Evolutionary conservation across 2,329 filamentous ascomycete genomes (phyloP).

Genomic region (Rhynchosporium graminicola): DNA sequence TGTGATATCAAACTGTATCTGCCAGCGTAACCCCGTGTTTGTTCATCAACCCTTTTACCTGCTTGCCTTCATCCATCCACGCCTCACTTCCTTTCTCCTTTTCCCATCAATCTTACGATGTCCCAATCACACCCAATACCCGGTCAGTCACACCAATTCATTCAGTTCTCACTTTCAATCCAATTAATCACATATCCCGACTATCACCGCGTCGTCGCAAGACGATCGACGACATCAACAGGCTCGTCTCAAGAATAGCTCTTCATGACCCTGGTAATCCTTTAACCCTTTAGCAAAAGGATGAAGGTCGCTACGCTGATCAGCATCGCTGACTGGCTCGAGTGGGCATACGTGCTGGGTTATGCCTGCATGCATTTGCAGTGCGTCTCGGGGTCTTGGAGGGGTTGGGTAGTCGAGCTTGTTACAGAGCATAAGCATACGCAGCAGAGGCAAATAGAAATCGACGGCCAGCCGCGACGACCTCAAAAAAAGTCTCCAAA

Average conservation of each 20-base stretch:
- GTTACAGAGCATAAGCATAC: not conserved
- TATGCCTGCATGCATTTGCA: slow-evolving; percentile 12
- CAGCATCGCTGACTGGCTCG: slow-evolving; percentile 13
- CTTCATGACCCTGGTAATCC: slow-evolving; percentile 10
- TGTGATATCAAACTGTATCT: no score
- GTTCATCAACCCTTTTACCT: no score
- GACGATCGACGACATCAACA: slow-evolving; percentile 12
- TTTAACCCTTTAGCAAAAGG: not conserved
- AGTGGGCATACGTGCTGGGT: slow-evolving; percentile 14
- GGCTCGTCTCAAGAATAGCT: slow-evolving; percentile 13
- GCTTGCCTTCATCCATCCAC: no score
- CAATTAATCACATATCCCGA: slow-evolving; percentile 13
- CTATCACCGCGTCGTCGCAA: slow-evolving; percentile 9
- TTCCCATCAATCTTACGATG: not conserved
- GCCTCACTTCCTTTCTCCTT: not conserved
- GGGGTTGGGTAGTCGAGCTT: not conserved
- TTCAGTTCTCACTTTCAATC: not conserved
- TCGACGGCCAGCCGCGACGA: slow-evolving; percentile 20
- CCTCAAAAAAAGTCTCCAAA: slow-evolving; percentile 15
- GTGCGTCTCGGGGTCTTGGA: slow-evolving; percentile 4
- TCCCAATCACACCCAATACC: slow-evolving; percentile 1
- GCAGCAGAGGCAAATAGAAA: slow-evolving; percentile 5
- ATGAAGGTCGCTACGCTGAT: slow-evolving; percentile 5
- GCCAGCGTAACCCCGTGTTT: no score
- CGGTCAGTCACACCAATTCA: slow-evolving; percentile 1